phyloP scores from a whole-genome alignment of 495 filamentous ascomycete species.

The Pyronema domesticum region DNA sequence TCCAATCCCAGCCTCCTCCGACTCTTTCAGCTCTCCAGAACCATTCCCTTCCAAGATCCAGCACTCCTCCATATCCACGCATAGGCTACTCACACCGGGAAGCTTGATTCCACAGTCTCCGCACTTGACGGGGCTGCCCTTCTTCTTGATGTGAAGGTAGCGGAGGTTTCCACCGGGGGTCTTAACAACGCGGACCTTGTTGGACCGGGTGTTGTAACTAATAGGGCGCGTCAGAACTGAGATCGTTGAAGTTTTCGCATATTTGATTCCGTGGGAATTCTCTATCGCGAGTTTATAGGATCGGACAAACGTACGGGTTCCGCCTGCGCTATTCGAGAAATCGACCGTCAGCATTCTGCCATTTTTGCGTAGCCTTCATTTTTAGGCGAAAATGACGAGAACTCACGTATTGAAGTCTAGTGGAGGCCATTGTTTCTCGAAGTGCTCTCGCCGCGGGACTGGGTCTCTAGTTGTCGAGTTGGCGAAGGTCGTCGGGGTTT shows the following conservation, averaged over 20 bases:
- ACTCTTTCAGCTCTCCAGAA: neutral
- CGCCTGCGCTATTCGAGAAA: slow-evolving; percentile 46
- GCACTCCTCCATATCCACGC: neutral
- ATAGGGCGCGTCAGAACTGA: slow-evolving; percentile 9
- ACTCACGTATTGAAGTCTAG: slow-evolving; percentile 60
- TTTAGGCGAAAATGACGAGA: neutral
- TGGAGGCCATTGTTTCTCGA: slow-evolving; percentile 43
- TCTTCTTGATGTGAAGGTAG: slow-evolving; percentile 98
- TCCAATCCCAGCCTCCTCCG: neutral
- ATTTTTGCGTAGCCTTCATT: slow-evolving; percentile 1
- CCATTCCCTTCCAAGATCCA: neutral
- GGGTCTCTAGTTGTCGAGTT: slow-evolving; percentile 14
- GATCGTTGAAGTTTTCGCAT: slow-evolving; percentile 3
- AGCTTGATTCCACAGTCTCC: slow-evolving; percentile 90
- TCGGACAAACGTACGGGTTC: slow-evolving; percentile 62
- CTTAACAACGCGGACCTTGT: slow-evolving; percentile 90
- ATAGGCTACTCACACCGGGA: slow-evolving; percentile 19
- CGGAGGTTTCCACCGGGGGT: slow-evolving; percentile 88
- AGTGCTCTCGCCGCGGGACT: slow-evolving; percentile 23
- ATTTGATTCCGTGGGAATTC: slow-evolving; percentile 1
- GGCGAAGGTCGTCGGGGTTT: too few species aligned
- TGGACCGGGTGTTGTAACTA: slow-evolving; percentile 91
- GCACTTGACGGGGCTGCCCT: slow-evolving; percentile 88
- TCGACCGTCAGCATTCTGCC: slow-evolving; percentile 20
- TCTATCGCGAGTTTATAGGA: neutral